Base-by-base conservation (phyloP, 169 alveolate species). In the Plasmodium ovale region DNA sequence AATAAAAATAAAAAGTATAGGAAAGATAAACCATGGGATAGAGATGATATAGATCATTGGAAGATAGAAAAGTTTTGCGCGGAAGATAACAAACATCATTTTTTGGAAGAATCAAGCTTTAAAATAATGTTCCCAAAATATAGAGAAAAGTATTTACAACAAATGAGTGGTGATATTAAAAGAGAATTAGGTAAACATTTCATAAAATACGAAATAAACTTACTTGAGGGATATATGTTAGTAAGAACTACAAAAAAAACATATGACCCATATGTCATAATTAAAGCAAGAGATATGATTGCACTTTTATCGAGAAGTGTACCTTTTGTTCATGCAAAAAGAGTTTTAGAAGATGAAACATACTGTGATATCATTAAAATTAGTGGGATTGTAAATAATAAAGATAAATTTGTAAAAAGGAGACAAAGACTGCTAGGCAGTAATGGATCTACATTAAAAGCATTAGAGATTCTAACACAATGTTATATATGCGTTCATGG, bases 11-110 rank as follows among this genome's bases (percentile, higher is more conserved):
- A 95, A 58, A 97, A 97, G 71, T 98, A 98, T 74, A 91, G 99
- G 23, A 97, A 97, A 84, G 99, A 98, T 33, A 99, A 99, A 93
- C 99, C 99, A 1, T 99, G 99, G 99, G 99, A 99, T 79, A 97
- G 98, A 60, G 99, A 97, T 69, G 99, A 98, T 31, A 97, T 95
- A 49, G 99, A 99, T 87, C 99, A 98, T 91, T 99, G 99, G 99
- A 98, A 98, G 92, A 95, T 98, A 0, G 99, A 97, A 67, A 96
- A 96, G 27, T 97, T 97, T 74, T 92, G 93, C 0, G 82, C 62
- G 59, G 97, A 90, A 87, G 77, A 72, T 25, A 84, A 72, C 69
- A 92, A 94, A 51, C 98, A 99, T 19, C 92, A 93, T 27, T 94
- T 98, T 25, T 87, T 97, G 39, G 99, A 98, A 89, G 99, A 98